Evolutionary conservation across 768 basidiomycete species (phyloP).

Genomic region (Boletus subcaerulescens): DNA sequence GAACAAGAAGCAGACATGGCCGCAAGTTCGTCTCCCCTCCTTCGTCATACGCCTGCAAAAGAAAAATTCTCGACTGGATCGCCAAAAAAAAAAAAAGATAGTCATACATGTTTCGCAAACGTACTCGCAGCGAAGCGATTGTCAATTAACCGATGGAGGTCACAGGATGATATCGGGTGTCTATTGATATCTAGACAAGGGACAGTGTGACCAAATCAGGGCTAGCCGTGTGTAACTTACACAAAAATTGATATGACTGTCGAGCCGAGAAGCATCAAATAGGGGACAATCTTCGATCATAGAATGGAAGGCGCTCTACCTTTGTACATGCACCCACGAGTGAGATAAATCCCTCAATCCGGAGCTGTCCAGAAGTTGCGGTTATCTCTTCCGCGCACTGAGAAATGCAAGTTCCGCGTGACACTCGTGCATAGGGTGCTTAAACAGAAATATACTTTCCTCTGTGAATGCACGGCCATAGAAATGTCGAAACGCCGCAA

Average conservation of each 20-base stretch:
- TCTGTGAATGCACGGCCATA: conserved; percentile 71
- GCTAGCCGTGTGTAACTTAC: conserved; percentile 42
- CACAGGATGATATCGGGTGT: conserved; percentile 62
- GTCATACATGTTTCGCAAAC: conserved; percentile 68
- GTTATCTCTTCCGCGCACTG: conserved; percentile 72
- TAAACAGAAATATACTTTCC: conserved; percentile 40
- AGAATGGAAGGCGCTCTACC: conserved; percentile 38
- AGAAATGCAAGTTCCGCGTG: conserved; percentile 15
- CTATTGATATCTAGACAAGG: conserved; percentile 66
- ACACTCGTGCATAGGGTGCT: conserved; percentile 1
- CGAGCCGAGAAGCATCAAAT: conserved; percentile 23
- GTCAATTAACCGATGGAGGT: conserved; percentile 70
- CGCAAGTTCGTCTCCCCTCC: conserved; percentile 44
- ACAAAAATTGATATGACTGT: conserved; percentile 85
- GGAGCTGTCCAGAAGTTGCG: conserved; percentile 45
- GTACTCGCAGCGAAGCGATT: conserved; percentile 60
- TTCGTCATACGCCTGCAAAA: conserved; percentile 66
- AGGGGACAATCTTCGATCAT: conserved; percentile 10
- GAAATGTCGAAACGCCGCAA: conserved; percentile 68
- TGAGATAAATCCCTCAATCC: conserved; percentile 81
- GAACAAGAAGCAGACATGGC: conserved; percentile 13
- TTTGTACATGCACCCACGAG: conserved; percentile 72
- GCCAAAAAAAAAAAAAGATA: not conserved
- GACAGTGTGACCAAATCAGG: conserved; percentile 1
- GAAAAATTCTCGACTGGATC: conserved; percentile 1